A percentile compares a stretch with the other conserved stretches of the same genome.
Conservation (phyloP, 495 filamentous ascomycete genomes). For the Rostrohypoxylon terebratum region DNA sequence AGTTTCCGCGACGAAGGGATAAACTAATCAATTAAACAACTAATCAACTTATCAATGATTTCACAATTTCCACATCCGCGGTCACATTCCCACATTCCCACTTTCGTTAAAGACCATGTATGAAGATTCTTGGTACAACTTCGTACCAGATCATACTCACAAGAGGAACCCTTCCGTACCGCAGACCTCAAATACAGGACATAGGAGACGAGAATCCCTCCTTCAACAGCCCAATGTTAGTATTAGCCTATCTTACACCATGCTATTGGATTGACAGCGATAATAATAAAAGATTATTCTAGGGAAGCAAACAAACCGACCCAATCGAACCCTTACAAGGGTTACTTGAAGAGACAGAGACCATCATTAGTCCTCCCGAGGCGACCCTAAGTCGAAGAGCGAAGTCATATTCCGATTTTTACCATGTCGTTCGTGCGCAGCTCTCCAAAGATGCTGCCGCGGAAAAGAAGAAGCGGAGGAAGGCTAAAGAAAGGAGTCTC, state of each 20-base stretch:
- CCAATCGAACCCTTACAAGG: slow-evolving; percentile 56
- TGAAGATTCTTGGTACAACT: slow-evolving; percentile 80
- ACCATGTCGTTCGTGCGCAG: slow-evolving; percentile 69
- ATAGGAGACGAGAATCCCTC: slow-evolving; percentile 71
- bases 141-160: slow-evolving; percentile 66
- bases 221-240: slow-evolving; percentile 77
- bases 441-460: slow-evolving; percentile 58
- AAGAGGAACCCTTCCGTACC: slow-evolving; percentile 55
- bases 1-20: neutral
- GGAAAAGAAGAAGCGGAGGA: slow-evolving; percentile 56
- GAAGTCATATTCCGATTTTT: slow-evolving; percentile 82
- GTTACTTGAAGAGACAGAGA: slow-evolving; percentile 63
- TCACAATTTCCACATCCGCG: neutral
- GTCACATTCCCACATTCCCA: slow-evolving; percentile 4
- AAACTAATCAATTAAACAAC: neutral
- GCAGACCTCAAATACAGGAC: slow-evolving; percentile 56
- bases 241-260: slow-evolving; percentile 12
- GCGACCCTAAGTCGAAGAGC: slow-evolving; percentile 72
- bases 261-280: neutral
- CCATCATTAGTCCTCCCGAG: slow-evolving; percentile 66
- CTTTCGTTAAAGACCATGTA: slow-evolving; percentile 64
- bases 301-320: slow-evolving; percentile 58
- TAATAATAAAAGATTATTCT: slow-evolving; percentile 30
- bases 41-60: neutral
- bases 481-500: slow-evolving; percentile 51